Evolutionary conservation across 305 asterid genomes (phyloP).

Genomic region (Fraxinus baroniana): DNA sequence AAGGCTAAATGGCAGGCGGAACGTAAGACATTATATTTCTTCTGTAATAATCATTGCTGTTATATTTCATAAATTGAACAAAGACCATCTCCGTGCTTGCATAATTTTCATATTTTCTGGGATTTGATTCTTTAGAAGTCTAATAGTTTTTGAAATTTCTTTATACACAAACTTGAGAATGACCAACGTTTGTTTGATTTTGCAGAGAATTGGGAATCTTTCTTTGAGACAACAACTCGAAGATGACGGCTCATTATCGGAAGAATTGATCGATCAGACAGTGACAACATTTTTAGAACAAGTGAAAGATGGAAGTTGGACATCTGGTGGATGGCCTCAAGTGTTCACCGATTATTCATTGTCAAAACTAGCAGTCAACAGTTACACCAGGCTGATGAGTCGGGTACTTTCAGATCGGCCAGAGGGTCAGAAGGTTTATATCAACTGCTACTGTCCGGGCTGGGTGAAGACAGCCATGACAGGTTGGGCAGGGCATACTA

Average conservation of each 20-base stretch:
- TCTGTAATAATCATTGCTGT: background rate
- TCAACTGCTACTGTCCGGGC: slow-evolving; percentile 87
- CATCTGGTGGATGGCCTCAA: slow-evolving; percentile 83
- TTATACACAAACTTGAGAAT: background rate
- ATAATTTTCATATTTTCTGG: background rate
- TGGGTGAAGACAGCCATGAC: slow-evolving; percentile 98
- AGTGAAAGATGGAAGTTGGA: slow-evolving; percentile 76
- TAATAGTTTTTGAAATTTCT: background rate
- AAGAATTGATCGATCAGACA: slow-evolving; percentile 62
- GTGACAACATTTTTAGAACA: slow-evolving; percentile 53
- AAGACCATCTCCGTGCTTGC: background rate
- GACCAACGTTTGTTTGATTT: slow-evolving; percentile 12
- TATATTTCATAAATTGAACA: background rate
- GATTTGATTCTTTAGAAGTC: background rate
- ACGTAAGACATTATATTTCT: slow-evolving; percentile 44
- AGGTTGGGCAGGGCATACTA: slow-evolving; percentile 73
- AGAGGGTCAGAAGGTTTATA: slow-evolving; percentile 62
- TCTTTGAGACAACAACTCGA: slow-evolving; percentile 63
- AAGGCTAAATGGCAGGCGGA: slow-evolving; percentile 73
- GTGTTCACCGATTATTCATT: slow-evolving; percentile 75
- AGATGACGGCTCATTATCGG: slow-evolving; percentile 52
- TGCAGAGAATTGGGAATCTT: slow-evolving; percentile 65
- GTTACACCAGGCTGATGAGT: slow-evolving; percentile 65
- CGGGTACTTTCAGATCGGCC: slow-evolving; percentile 42
- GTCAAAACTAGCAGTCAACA: slow-evolving; percentile 74